Evolutionary conservation across 768 basidiomycete species (phyloP).

Genomic region (Calocybe gangraenosa): DNA sequence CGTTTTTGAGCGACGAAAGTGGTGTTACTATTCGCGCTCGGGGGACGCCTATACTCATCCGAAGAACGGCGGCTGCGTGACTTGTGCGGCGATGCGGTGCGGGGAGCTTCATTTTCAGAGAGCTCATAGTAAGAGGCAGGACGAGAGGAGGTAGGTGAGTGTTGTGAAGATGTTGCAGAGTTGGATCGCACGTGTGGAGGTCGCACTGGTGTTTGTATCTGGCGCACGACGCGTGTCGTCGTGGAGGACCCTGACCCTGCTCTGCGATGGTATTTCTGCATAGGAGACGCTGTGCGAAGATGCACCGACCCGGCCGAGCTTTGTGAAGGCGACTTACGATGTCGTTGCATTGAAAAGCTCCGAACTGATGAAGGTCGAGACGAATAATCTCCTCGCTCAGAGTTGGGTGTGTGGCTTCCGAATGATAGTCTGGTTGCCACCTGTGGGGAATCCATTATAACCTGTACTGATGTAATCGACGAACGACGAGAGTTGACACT

Average conservation of each 20-base stretch:
- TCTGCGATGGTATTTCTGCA: constrained; percentile 75
- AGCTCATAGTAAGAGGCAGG: constrained; percentile 75
- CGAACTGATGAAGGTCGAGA: constrained; percentile 84
- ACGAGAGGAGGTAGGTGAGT: constrained; percentile 73
- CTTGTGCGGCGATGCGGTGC: constrained; percentile 63
- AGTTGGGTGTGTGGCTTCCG: constrained; percentile 83
- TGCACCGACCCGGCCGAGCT: constrained; percentile 71
- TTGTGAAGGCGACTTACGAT: constrained; percentile 73
- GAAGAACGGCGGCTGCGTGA: constrained; percentile 41
- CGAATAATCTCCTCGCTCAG: constrained; percentile 72
- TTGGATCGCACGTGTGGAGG: constrained; percentile 65
- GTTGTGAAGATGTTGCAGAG: constrained; percentile 73
- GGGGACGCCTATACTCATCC: constrained; percentile 42
- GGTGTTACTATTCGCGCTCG: constrained; percentile 33
- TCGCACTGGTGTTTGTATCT: constrained; percentile 31
- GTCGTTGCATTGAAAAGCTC: constrained; percentile 66
- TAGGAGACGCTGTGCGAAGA: constrained; percentile 69
- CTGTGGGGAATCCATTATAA: constrained; percentile 58
- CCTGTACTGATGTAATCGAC: constrained; percentile 44
- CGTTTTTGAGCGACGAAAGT: constrained; percentile 84
- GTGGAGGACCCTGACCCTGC: constrained; percentile 74
- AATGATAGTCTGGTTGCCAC: constrained; percentile 66
- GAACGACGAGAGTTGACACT: constrained; percentile 84
- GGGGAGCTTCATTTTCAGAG: constrained; percentile 62
- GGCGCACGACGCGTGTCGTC: constrained; percentile 66